Evolutionary conservation across 495 filamentous ascomycete genomes (phyloP).

Genomic region (Pseudomonodictys pantanalensis): DNA sequence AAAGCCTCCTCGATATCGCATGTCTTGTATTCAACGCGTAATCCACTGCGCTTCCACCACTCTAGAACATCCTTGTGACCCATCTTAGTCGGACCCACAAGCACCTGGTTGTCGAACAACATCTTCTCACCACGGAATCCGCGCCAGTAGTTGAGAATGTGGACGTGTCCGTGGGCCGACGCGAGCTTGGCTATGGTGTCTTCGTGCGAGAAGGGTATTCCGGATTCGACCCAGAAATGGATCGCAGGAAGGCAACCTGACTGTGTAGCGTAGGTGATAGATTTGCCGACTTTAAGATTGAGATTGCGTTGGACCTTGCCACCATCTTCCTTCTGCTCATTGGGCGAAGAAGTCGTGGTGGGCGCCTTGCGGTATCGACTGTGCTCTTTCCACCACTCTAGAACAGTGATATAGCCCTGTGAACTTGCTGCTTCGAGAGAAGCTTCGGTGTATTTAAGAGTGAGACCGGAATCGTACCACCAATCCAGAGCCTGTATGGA

Average conservation of each 20-base stretch:
- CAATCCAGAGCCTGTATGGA: conserved; percentile 83
- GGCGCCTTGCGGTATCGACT: conserved; percentile 18
- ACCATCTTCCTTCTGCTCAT: neutral
- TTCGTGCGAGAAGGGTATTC: conserved; percentile 68
- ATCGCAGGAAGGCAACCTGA: conserved; percentile 68
- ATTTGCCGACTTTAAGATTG: conserved; percentile 72
- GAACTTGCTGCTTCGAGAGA: conserved; percentile 82
- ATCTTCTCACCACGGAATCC: conserved; percentile 74
- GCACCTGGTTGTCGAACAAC: conserved; percentile 82
- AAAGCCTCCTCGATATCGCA: conserved; percentile 94
- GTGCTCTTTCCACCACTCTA: conserved; percentile 80
- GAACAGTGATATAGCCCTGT: conserved; percentile 75
- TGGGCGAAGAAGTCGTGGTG: conserved; percentile 19
- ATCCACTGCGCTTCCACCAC: conserved; percentile 81
- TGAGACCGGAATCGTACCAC: conserved; percentile 80
- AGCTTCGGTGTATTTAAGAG: conserved; percentile 77
- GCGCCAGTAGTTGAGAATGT: conserved; percentile 79
- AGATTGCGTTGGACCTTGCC: conserved; percentile 36
- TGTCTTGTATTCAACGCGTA: conserved; percentile 85
- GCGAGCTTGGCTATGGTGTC: conserved; percentile 80
- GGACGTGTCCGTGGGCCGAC: conserved; percentile 79
- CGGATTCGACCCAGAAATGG: conserved; percentile 78
- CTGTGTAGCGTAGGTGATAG: conserved; percentile 75
- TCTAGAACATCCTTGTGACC: conserved; percentile 79
- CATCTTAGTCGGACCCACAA: conserved; percentile 83